A percentile compares a stretch with the other conserved stretches of the same genome.
Conservation (phyloP, 371 early-diverging fungal genomes). For the Mortierella sp. region DNA sequence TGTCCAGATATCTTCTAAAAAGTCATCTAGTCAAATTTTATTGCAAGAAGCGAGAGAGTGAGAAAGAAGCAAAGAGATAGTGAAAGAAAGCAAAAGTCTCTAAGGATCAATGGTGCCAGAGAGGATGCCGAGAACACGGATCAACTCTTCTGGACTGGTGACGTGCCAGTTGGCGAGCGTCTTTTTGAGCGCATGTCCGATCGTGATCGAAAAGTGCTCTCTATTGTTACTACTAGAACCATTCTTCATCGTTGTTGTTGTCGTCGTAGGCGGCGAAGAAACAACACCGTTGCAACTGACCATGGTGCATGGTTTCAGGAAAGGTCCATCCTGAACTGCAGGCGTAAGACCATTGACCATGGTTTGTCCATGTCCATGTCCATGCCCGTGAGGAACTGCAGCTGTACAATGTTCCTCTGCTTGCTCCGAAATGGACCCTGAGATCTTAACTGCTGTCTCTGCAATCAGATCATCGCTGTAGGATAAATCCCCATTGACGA, state of each 20-base stretch:
- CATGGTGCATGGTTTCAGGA: slow-evolving; percentile 5
- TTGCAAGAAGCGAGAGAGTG: no score
- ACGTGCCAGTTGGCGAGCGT: slow-evolving; percentile 87
- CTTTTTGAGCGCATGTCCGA: slow-evolving; percentile 78
- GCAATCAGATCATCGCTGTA: slow-evolving; percentile 31
- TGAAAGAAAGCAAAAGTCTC: no score
- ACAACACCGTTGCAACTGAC: slow-evolving; percentile 57
- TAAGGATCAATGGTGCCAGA: slow-evolving; percentile 31
- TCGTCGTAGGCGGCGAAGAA: slow-evolving; percentile 81
- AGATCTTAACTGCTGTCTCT: slow-evolving; percentile 42
- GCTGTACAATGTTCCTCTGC: slow-evolving; percentile 13
- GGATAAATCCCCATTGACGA: slow-evolving; percentile 16
- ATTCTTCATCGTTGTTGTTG: slow-evolving; percentile 60
- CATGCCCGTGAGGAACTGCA: not conserved
- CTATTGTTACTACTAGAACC: slow-evolving; percentile 58
- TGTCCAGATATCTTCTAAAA: no score
- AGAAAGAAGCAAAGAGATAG: no score
- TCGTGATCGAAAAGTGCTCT: slow-evolving; percentile 76
- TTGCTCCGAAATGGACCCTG: slow-evolving; percentile 30
- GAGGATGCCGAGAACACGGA: slow-evolving; percentile 57
- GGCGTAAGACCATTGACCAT: not conserved
- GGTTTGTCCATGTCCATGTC: no score
- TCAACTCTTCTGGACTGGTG: slow-evolving; percentile 63
- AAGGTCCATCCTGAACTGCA: slow-evolving; percentile 3
- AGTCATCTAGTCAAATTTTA: no score